Percentiles rank a stretch among this genome's conserved stretches.
Evolutionary conservation across 1,284 basidiomycete species (phyloP).

Genomic region (Gomphus bonarii): DNA sequence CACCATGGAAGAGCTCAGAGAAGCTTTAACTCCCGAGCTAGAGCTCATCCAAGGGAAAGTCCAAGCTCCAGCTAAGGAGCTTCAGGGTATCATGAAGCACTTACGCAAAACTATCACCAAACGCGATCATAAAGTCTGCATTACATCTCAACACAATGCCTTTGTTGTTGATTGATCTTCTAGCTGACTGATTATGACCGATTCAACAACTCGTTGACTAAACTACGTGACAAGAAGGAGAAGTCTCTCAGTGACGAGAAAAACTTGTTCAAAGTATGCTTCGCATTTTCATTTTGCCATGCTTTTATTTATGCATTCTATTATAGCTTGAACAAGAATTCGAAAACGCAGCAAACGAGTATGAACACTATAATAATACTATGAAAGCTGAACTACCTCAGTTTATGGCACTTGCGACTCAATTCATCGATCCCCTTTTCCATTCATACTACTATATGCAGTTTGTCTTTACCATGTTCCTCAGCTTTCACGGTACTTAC

Average conservation of each 20-base stretch:
- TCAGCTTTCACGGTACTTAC: background rate
- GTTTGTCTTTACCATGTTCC: slow-evolving; percentile 38
- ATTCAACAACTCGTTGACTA: slow-evolving; percentile 91
- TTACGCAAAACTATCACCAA: slow-evolving; percentile 94
- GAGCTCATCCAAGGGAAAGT: slow-evolving; percentile 92
- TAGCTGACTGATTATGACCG: slow-evolving; percentile 92
- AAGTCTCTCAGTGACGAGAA: slow-evolving; percentile 91
- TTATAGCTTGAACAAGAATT: slow-evolving; percentile 93
- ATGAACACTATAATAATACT: slow-evolving; percentile 91
- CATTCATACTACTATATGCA: slow-evolving; percentile 99
- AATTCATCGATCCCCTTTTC: slow-evolving; percentile 94
- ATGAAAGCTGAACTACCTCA: slow-evolving; percentile 90
- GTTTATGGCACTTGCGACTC: slow-evolving; percentile 80
- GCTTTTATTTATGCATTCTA: background rate
- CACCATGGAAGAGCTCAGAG: slow-evolving; percentile 76
- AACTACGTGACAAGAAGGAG: slow-evolving; percentile 95
- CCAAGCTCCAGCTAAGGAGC: slow-evolving; percentile 80
- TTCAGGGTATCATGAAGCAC: slow-evolving; percentile 77
- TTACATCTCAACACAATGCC: background rate
- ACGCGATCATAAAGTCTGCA: slow-evolving; percentile 84
- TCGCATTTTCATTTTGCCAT: background rate
- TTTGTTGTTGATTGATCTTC: slow-evolving; percentile 1
- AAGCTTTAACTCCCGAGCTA: slow-evolving; percentile 79
- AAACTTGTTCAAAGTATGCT: slow-evolving; percentile 80
- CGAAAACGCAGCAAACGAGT: slow-evolving; percentile 89